A percentile compares a stretch with the other conserved stretches of the same genome.
phyloP scores from a whole-genome alignment of 1,139 yeast species.

The Kodamaea ohmeri region DNA sequence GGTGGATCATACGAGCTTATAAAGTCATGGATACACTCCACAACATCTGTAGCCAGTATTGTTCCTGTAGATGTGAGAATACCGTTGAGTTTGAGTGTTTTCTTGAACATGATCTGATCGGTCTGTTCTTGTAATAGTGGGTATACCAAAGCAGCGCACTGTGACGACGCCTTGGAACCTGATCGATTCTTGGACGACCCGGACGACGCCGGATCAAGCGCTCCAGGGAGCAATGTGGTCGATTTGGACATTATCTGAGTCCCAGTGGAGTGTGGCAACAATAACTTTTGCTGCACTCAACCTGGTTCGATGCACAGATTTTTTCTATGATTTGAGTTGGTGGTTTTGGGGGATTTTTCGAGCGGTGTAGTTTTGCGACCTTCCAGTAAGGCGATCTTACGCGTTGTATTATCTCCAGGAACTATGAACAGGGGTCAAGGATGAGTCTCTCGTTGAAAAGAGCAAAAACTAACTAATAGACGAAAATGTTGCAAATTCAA shows the following conservation, averaged over 20 bases:
- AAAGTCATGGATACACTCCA: conserved; percentile 19
- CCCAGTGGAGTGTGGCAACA: not conserved
- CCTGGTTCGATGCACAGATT: not conserved
- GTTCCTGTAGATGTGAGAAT: conserved; percentile 8
- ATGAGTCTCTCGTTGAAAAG: too few relatives aligned
- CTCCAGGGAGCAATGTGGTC: not conserved
- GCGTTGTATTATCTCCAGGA: too few relatives aligned
- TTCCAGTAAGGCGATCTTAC: too few relatives aligned
- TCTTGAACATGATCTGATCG: conserved; percentile 17
- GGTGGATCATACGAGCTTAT: conserved; percentile 24
- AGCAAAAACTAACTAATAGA: too few relatives aligned
- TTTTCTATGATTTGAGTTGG: too few relatives aligned
- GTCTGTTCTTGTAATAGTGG: conserved; percentile 18
- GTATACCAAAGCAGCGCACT: conserved; percentile 7
- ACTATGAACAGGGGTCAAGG: too few relatives aligned
- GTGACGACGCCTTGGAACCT: not conserved
- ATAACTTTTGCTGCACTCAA: not conserved
- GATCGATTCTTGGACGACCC: not conserved
- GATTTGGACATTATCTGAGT: not conserved
- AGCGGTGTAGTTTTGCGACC: too few relatives aligned
- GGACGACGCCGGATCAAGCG: not conserved
- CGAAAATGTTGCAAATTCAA: too few relatives aligned
- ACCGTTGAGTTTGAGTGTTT: conserved; percentile 16
- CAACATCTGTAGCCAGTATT: conserved; percentile 13
- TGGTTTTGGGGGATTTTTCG: too few relatives aligned